Conservation (phyloP, 306 rosid genomes). For the Quercus alba region DNA sequence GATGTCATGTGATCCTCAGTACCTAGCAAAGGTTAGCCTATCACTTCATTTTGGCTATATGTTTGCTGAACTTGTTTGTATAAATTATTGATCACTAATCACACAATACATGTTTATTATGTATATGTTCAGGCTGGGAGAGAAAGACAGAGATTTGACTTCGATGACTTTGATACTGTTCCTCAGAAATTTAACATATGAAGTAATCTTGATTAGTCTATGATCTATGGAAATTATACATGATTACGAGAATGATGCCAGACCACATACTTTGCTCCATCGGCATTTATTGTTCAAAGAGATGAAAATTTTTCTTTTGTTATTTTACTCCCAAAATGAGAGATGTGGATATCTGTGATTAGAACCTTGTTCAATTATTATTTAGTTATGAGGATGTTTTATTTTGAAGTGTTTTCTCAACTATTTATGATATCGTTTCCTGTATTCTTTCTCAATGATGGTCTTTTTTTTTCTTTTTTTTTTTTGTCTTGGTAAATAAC, state of each 20-base stretch:
- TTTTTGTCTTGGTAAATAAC: too few species aligned
- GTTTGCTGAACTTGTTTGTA: conserved; percentile 3
- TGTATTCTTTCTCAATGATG: neutral
- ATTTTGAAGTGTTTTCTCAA: neutral
- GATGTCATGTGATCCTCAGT: conserved; percentile 66
- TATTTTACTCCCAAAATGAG: neutral
- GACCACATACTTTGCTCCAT: neutral
- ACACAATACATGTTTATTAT: neutral
- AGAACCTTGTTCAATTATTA: neutral
- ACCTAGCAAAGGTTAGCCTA: conserved; percentile 56
- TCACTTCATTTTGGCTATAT: neutral
- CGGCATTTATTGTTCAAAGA: conserved; percentile 8
- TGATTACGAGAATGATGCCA: conserved; percentile 16
- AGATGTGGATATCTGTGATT: conserved; percentile 7
- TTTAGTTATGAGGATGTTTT: conserved; percentile 5
- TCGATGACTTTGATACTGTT: conserved; percentile 68
- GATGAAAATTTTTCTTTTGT: neutral
- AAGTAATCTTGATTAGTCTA: conserved; percentile 12
- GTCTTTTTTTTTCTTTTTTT: neutral
- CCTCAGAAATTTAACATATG: conserved; percentile 63
- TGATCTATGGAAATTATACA: neutral
- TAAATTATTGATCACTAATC: neutral
- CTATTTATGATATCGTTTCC: neutral
- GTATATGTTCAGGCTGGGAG: conserved; percentile 58
- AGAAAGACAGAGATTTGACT: conserved; percentile 71